phyloP scores from a whole-genome alignment of 805 yeast species.

The Candida hispaniensis region DNA sequence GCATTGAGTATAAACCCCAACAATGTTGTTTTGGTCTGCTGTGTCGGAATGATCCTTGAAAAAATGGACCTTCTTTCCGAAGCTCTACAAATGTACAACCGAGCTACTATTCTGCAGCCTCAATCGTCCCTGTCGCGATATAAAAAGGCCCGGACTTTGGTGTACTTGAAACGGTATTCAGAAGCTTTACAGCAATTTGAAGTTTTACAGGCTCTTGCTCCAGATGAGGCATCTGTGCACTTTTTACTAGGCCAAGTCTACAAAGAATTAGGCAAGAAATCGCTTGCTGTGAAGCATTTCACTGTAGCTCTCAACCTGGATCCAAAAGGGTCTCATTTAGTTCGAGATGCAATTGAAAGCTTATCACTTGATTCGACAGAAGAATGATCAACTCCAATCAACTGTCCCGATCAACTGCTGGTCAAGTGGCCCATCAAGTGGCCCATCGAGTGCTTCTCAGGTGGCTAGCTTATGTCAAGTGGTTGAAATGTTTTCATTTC shows the following conservation, averaged over 20 bases:
- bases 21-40: conserved; percentile 79
- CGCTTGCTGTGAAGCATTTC: conserved; percentile 71
- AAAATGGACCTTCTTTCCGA: conserved; percentile 54
- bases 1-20: conserved; percentile 85
- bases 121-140: conserved; percentile 74
- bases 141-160: conserved; percentile 75
- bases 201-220: conserved; percentile 61
- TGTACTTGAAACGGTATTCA: conserved; percentile 57
- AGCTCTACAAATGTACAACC: conserved; percentile 71
- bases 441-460: too few species aligned
- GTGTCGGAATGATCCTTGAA: conserved; percentile 89
- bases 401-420: too few species aligned
- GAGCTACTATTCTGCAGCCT: conserved; percentile 80
- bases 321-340: conserved; percentile 82
- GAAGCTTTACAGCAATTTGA: conserved; percentile 70
- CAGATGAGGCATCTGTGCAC: conserved; percentile 92
- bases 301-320: conserved; percentile 85
- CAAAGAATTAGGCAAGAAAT: conserved; percentile 60
- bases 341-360: conserved; percentile 71
- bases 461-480: too few species aligned
- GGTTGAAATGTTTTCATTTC: too few species aligned
- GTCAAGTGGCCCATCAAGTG: too few species aligned
- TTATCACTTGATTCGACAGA: conserved; percentile 5
- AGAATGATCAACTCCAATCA: too few species aligned
- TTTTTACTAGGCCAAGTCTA: conserved; percentile 79